phyloP scores from a whole-genome alignment of 257 asterid species.

The Euphrasia confusa region DNA sequence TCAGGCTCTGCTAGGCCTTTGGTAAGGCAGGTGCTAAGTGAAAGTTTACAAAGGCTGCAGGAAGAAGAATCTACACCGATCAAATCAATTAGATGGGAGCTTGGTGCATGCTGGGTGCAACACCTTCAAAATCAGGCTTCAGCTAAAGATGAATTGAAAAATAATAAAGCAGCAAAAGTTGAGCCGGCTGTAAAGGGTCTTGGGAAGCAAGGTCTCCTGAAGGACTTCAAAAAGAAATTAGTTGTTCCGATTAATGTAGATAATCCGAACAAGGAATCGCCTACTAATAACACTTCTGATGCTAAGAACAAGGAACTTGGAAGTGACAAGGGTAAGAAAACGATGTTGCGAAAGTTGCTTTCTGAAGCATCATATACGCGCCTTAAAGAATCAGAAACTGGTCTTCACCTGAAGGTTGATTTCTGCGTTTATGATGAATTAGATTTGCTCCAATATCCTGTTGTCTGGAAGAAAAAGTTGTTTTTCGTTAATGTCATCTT shows the following conservation, averaged over 20 bases:
- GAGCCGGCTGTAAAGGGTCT: constrained; percentile 77
- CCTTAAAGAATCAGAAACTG: constrained; percentile 74
- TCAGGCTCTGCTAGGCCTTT: constrained; percentile 32
- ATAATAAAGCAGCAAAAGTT: constrained; percentile 51
- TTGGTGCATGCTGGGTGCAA: constrained; percentile 86
- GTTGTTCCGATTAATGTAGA: constrained; percentile 46
- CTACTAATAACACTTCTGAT: constrained; percentile 34
- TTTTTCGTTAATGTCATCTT: constrained; percentile 16
- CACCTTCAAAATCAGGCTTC: constrained; percentile 65
- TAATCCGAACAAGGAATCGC: constrained; percentile 38
- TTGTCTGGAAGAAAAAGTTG: neutral
- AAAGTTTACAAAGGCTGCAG: constrained; percentile 50
- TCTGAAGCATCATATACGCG: constrained; percentile 66
- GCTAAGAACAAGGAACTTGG: constrained; percentile 37
- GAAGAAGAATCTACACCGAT: constrained; percentile 41
- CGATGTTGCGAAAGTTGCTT: constrained; percentile 51
- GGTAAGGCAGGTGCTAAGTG: constrained; percentile 54
- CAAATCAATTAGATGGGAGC: constrained; percentile 73
- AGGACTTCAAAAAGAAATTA: constrained; percentile 66
- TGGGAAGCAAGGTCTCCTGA: constrained; percentile 68
- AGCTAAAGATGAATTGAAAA: constrained; percentile 43
- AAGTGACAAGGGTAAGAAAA: constrained; percentile 55
- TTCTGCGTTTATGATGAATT: constrained; percentile 20
- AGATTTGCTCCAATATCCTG: neutral
- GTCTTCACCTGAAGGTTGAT: constrained; percentile 71